phyloP scores from a whole-genome alignment of 2,329 filamentous ascomycete genomes.

The Aspergillus caelatus region DNA sequence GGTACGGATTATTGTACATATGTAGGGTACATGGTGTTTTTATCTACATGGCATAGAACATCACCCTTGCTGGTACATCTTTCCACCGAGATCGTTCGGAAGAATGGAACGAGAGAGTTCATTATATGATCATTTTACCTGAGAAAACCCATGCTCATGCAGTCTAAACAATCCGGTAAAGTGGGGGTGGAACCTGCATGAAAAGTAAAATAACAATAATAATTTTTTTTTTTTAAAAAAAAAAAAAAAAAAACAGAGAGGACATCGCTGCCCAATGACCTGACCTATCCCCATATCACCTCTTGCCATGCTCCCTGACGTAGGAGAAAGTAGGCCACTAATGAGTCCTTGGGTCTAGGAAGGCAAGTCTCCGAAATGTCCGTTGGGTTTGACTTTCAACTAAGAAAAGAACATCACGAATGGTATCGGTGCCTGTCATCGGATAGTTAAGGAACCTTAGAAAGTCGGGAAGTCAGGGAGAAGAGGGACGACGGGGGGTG shows the following conservation, averaged over 20 bases:
- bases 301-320: neutral
- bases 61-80: neutral
- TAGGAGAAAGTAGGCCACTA: neutral
- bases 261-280: constrained; percentile 2
- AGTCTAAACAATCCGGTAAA: constrained; percentile 1
- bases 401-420: neutral
- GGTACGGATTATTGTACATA: neutral
- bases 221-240: no score
- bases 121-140: neutral
- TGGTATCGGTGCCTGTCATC: neutral
- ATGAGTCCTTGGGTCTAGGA: neutral
- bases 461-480: neutral
- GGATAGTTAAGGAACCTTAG: neutral
- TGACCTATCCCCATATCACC: neutral
- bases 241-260: neutral
- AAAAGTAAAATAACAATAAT: neutral
- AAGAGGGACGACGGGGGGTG: neutral
- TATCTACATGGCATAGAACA: neutral
- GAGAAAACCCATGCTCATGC: neutral
- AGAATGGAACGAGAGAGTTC: neutral
- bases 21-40: neutral
- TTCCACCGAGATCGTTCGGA: neutral
- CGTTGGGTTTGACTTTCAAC: neutral
- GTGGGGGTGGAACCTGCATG: neutral
- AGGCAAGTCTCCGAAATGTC: neutral